Percentiles rank a stretch among this genome's conserved stretches.
Conservation (phyloP, 2,329 filamentous ascomycete species). For the Zymoseptoria pseudotritici region DNA sequence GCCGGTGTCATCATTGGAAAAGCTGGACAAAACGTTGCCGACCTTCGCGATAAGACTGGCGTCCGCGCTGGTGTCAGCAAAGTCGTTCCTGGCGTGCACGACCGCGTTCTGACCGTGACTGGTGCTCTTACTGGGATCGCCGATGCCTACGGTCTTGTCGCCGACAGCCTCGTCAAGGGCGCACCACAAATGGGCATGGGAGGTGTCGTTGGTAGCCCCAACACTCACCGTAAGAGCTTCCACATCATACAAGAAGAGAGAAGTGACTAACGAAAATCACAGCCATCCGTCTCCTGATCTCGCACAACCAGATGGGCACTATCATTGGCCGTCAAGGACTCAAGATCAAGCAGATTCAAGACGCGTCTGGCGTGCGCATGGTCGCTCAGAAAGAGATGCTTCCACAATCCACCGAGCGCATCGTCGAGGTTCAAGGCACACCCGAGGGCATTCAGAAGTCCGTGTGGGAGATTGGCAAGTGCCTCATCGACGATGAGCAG, state of each 20-base stretch:
- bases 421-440: constrained; percentile 92
- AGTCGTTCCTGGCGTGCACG: constrained; percentile 93
- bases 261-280: constrained; percentile 9
- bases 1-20: constrained; percentile 99
- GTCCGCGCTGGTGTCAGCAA: constrained; percentile 98
- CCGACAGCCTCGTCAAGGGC: constrained; percentile 83
- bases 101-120: constrained; percentile 92
- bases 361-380: constrained; percentile 94
- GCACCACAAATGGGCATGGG: constrained; percentile 96
- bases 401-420: constrained; percentile 93
- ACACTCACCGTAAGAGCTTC: constrained; percentile 77
- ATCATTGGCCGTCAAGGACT: constrained; percentile 94
- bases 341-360: constrained; percentile 99
- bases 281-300: constrained; percentile 98
- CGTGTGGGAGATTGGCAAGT: constrained; percentile 98
- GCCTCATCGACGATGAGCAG: constrained; percentile 94
- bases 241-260: constrained; percentile 6
- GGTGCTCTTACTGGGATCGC: constrained; percentile 82
- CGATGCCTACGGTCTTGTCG: constrained; percentile 87
- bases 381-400: constrained; percentile 99
- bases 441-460: constrained; percentile 94
- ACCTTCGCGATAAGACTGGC: constrained; percentile 92
- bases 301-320: constrained; percentile 99
- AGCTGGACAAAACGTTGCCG: constrained; percentile 95
- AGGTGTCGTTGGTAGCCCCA: constrained; percentile 75